phyloP scores from a whole-genome alignment of 345 rosid species.

The Aquilaria sinensis region DNA sequence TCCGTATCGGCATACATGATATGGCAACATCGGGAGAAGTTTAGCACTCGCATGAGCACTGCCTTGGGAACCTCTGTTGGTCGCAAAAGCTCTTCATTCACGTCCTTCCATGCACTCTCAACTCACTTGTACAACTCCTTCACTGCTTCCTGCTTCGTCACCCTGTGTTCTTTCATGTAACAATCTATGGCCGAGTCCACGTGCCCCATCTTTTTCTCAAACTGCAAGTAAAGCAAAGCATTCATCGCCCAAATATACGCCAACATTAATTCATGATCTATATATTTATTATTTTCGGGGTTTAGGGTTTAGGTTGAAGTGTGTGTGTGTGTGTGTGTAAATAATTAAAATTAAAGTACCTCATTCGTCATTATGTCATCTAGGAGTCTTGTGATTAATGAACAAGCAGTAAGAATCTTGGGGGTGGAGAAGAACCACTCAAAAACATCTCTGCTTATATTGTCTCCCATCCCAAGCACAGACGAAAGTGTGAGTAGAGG shows the following conservation, averaged over 20 bases:
- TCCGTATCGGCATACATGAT: constrained; percentile 21
- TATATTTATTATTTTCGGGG: background rate
- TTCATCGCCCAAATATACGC: background rate
- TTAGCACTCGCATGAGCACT: constrained; percentile 17
- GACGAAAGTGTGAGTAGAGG: too few relatives aligned
- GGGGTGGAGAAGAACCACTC: background rate
- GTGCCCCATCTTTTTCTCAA: constrained; percentile 7
- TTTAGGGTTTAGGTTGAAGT: too few relatives aligned
- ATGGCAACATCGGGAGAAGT: constrained; percentile 12
- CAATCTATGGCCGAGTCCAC: background rate
- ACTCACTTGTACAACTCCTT: constrained; percentile 5
- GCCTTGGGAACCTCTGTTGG: background rate
- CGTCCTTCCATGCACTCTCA: constrained; percentile 18
- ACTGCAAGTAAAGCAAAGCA: background rate
- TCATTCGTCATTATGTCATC: constrained; percentile 20
- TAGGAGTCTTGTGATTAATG: constrained; percentile 13
- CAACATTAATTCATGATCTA: background rate
- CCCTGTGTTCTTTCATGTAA: constrained; percentile 4
- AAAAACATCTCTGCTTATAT: too few relatives aligned
- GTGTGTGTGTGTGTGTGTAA: too few relatives aligned
- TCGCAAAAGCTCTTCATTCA: constrained; percentile 12
- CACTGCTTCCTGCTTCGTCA: background rate
- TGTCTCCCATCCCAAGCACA: too few relatives aligned
- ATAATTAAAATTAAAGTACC: too few relatives aligned
- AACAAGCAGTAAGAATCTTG: constrained; percentile 6